Conservation (phyloP, 208 protist species). For the Angomonas ambiguus region DNA sequence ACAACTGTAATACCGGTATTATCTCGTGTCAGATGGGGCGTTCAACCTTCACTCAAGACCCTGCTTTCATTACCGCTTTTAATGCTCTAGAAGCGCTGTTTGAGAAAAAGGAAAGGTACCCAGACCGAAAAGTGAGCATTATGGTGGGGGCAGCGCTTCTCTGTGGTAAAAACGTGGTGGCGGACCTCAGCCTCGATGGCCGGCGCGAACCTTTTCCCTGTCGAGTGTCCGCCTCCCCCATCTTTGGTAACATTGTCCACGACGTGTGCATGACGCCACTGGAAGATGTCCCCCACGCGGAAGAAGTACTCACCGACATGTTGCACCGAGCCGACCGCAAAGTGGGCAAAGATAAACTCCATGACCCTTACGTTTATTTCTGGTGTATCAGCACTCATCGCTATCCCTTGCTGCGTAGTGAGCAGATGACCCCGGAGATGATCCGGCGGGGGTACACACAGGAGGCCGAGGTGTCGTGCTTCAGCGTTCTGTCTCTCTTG, state of each 20-base stretch:
- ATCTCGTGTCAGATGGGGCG: neutral
- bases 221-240: conserved; percentile 24
- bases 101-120: conserved; percentile 5
- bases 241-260: conserved; percentile 35
- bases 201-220: conserved; percentile 13
- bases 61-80: neutral
- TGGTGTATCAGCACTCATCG: neutral
- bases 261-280: conserved; percentile 25
- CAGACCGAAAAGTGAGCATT: conserved; percentile 27
- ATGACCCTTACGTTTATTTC: neutral
- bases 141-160: conserved; percentile 27
- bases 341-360: conserved; percentile 2
- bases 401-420: neutral
- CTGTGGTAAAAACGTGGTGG: conserved; percentile 15
- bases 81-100: neutral
- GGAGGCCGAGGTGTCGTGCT: conserved; percentile 37
- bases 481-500: conserved; percentile 29
- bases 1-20: neutral
- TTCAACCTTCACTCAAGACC: neutral
- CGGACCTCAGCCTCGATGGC: conserved; percentile 20
- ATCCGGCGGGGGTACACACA: conserved; percentile 15
- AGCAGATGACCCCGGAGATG: neutral
- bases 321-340: conserved; percentile 24
- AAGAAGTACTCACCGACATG: conserved; percentile 22
- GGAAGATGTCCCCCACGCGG: conserved; percentile 5